Base-by-base conservation (phyloP, 768 basidiomycete genomes). In the Postia placenta region DNA sequence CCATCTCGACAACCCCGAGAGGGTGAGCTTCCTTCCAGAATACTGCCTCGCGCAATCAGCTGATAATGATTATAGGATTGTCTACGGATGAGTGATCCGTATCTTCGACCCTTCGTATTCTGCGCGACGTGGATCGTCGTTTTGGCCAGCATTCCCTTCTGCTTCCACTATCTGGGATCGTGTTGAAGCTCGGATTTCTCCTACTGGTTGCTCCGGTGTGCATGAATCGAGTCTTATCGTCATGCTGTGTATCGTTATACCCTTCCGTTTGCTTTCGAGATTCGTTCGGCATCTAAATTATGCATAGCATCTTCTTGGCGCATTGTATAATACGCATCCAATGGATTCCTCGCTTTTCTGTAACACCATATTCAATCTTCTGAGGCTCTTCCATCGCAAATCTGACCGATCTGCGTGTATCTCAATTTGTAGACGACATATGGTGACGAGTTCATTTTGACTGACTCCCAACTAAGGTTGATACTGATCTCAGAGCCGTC, bases 1-100 rank as follows among this genome's bases (percentile, higher is more conserved):
- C 87, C n/a, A 85, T 87, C 71, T 87, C 85, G 35, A 85, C 86
- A 17, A 85, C 85, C 9, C 49, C 80, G 5, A 67, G 80, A 68
- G 86, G 87, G 86, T 88, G 66, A 74, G 85, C 71, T 11, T 2
- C 15, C 23, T 24, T 4, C 0, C 5, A n/a, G 37, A 28, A 4
- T n/a, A 35, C 3, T 50, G 19, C 22, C 24, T 45, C 38, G 24
- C 45, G 42, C 42, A n/a, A 15, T 5, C n/a, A 22, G 35, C 42
- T 56, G 45, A 52, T 36, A 23, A 11, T 26, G n/a, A 35, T 30
- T 38, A 14, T 40, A 62, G 61, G 33, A 60, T 62, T 44, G 53
- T 64, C 51, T 64, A 64, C 58, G 63, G 63, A 50, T 64, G 49
- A 64, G 41, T 14, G 12, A 23, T 35, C 33, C 47, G 25, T 27